Evolutionary conservation across 768 basidiomycete species (phyloP).

Genomic region (Kwoniella pini): DNA sequence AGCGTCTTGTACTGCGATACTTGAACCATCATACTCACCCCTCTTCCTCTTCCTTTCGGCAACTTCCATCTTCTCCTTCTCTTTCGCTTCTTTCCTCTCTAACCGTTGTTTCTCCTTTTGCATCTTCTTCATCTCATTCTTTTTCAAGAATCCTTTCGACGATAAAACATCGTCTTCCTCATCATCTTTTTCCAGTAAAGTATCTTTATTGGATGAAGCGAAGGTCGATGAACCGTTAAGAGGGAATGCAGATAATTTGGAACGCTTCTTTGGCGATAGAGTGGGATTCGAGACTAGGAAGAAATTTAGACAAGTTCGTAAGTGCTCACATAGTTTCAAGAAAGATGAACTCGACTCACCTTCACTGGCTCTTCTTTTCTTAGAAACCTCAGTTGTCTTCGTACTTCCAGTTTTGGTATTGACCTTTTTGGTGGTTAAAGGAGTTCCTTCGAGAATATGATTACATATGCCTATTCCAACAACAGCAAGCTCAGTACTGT

Average conservation of each 20-base stretch:
- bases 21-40: conserved; percentile 4
- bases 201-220: background rate
- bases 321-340: too few species aligned
- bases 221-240: background rate
- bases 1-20: background rate
- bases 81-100: conserved; percentile 64
- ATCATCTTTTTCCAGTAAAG: conserved; percentile 4
- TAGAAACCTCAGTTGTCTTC: conserved; percentile 60
- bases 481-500: too few species aligned
- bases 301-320: background rate
- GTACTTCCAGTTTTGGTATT: conserved; percentile 60
- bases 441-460: conserved; percentile 41
- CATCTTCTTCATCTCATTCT: conserved; percentile 69
- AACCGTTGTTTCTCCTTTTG: conserved; percentile 68
- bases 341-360: conserved; percentile 21
- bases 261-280: conserved; percentile 55
- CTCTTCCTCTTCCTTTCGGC: conserved; percentile 60
- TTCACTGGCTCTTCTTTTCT: conserved; percentile 42
- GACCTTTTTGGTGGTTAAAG: conserved; percentile 38
- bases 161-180: conserved; percentile 13
- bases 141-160: conserved; percentile 39
- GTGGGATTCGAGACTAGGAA: conserved; percentile 29
- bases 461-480: conserved; percentile 32
- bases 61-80: conserved; percentile 67
- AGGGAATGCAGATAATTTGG: conserved; percentile 8